These are phyloP conservation scores for Colletotrichum liriopes DNA, from an alignment of 2,329 filamentous ascomycete species.

Conservation along the genomic window DNA sequence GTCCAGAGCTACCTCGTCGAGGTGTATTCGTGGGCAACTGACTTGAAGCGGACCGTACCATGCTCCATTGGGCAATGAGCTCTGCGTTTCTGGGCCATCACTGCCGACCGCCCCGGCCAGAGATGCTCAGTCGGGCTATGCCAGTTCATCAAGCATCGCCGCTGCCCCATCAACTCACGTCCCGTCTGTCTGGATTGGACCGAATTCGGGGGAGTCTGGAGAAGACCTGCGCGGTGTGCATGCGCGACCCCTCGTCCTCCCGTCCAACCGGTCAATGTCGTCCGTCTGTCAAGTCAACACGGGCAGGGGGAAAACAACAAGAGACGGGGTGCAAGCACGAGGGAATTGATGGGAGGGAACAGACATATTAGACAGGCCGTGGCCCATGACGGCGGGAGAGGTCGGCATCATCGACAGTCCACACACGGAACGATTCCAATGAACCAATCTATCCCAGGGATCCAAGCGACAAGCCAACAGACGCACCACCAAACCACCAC, in stretches of 20 bases:
- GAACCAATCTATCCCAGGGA: conserved; percentile 27
- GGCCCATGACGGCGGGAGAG: conserved; percentile 33
- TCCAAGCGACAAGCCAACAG: conserved; percentile 19
- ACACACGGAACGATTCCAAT: conserved; percentile 20
- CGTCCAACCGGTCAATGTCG: conserved; percentile 24
- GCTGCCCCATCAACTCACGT: conserved; percentile 39
- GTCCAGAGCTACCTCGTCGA: conserved; percentile 13
- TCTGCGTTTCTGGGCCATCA: conserved; percentile 25
- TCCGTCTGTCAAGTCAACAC: conserved; percentile 32
- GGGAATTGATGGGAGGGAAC: conserved; percentile 19
- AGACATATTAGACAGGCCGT: conserved; percentile 34
- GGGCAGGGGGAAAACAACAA: neutral
- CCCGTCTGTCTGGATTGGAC: conserved; percentile 36
- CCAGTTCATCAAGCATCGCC: conserved; percentile 43
- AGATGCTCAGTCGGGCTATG: conserved; percentile 38
- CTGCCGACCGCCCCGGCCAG: conserved; percentile 38
- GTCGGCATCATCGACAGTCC: neutral
- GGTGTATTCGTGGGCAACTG: conserved; percentile 20
- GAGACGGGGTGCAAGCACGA: conserved; percentile 26
- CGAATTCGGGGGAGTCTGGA: conserved; percentile 14
- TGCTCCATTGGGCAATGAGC: conserved; percentile 28
- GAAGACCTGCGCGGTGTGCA: conserved; percentile 28
- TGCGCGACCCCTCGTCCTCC: conserved; percentile 29
- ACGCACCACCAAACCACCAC: conserved; percentile 2
- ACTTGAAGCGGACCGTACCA: conserved; percentile 34